phyloP scores from a whole-genome alignment of 2,329 filamentous ascomycete genomes.

The Neofusicoccum parvum region DNA sequence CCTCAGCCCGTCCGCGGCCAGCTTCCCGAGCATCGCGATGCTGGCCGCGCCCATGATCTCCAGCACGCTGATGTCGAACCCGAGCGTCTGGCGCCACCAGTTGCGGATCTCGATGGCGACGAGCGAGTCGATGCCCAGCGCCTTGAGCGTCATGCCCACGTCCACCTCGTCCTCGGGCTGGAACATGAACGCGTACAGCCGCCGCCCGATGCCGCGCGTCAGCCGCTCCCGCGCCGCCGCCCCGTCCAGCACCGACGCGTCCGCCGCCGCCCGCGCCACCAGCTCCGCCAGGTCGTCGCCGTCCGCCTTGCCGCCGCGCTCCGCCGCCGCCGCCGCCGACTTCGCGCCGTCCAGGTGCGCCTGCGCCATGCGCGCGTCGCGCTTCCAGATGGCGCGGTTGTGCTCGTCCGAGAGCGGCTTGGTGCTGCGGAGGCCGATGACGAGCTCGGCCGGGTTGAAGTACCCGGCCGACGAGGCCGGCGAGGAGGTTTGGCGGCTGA shows the following conservation, averaged over 20 bases:
- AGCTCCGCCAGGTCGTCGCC: slow-evolving; percentile 23
- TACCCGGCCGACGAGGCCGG: not conserved
- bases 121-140: slow-evolving; percentile 37
- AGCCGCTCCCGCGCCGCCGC: slow-evolving; percentile 22
- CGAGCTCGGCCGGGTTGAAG: not conserved
- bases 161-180: slow-evolving; percentile 27
- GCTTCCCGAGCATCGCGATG: slow-evolving; percentile 24
- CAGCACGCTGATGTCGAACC: slow-evolving; percentile 31
- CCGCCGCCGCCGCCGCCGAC: not conserved
- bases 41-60: slow-evolving; percentile 29
- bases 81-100: slow-evolving; percentile 42
- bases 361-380: slow-evolving; percentile 29
- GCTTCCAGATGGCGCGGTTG: slow-evolving; percentile 27
- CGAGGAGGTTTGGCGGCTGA: not conserved
- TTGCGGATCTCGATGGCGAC: slow-evolving; percentile 42
- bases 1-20: not conserved
- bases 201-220: slow-evolving; percentile 28
- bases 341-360: slow-evolving; percentile 25
- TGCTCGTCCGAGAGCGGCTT: slow-evolving; percentile 26
- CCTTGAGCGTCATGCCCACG: slow-evolving; percentile 20
- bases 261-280: slow-evolving; percentile 19
- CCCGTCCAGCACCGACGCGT: slow-evolving; percentile 24
- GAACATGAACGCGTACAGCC: slow-evolving; percentile 27
- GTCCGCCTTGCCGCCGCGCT: not conserved
- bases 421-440: slow-evolving; percentile 26